Conservation (phyloP, 139 green algal genomes). For the Closterium sp. region DNA sequence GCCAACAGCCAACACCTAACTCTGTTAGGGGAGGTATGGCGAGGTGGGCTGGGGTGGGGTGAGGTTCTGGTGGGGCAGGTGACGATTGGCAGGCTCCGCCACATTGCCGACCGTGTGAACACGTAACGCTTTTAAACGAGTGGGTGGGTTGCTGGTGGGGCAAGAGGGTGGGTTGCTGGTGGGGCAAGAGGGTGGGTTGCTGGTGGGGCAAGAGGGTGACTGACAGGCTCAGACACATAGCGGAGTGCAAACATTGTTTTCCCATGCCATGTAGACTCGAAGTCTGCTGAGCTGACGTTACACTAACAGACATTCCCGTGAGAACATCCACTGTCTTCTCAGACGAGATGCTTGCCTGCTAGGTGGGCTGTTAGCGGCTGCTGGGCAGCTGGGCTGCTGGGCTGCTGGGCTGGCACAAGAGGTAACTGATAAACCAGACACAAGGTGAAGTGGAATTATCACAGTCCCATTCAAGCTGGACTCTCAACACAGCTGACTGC, state of each 20-base stretch:
- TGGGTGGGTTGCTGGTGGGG: slow-evolving; percentile 56
- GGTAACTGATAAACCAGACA: neutral
- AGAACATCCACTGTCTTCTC: too few relatives aligned
- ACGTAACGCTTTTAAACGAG: neutral
- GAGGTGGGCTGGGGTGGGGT: neutral
- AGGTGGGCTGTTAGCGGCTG: too few relatives aligned
- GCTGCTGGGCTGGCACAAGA: neutral
- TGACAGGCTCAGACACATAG: neutral
- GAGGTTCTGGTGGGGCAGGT: slow-evolving; percentile 55
- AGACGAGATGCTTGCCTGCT: neutral
- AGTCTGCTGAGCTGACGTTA: too few relatives aligned
- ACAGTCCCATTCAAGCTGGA: neutral
- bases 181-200: neutral
- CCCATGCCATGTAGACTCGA: too few relatives aligned
- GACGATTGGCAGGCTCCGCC: slow-evolving; percentile 66
- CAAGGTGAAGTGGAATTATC: neutral
- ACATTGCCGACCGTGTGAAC: slow-evolving; percentile 66
- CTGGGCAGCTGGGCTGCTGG: too few relatives aligned
- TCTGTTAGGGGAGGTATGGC: slow-evolving; percentile 53
- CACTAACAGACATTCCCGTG: slow-evolving; percentile 54
- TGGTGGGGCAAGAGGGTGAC: neutral
- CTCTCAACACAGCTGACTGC: neutral
- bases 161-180: neutral
- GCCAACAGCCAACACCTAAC: slow-evolving; percentile 66
- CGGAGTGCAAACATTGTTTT: slow-evolving; percentile 59